A percentile compares a stretch with the other conserved stretches of the same genome.
These are phyloP conservation scores for Penicillium fimorum DNA, from an alignment of 495 filamentous ascomycete species.

Conservation along the genomic window DNA sequence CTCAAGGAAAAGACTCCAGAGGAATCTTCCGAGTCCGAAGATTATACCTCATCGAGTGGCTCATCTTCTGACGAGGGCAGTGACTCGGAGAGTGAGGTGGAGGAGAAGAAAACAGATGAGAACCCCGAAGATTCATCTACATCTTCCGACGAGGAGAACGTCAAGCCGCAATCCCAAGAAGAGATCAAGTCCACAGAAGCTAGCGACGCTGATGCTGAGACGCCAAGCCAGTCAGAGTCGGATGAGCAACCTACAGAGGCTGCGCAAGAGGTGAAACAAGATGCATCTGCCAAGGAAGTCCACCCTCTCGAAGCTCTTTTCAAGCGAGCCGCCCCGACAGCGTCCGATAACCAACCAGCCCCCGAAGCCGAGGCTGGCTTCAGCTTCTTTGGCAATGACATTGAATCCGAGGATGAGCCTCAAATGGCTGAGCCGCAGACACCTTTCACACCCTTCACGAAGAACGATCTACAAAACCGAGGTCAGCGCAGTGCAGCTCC, in stretches of 20 bases:
- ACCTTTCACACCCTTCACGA: conserved; percentile 79
- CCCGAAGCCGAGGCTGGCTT: conserved; percentile 54
- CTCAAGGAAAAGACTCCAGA: conserved; percentile 19
- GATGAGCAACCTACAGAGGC: conserved; percentile 13
- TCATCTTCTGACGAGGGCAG: conserved; percentile 35
- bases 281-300: conserved; percentile 49
- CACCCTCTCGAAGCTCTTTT: conserved; percentile 89
- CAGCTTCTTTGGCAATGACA: conserved; percentile 60
- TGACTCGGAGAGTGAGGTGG: conserved; percentile 27
- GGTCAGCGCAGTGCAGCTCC: conserved; percentile 81
- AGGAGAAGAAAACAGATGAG: conserved; percentile 22
- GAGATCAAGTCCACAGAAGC: conserved; percentile 9
- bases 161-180: conserved; percentile 13
- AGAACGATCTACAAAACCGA: conserved; percentile 70
- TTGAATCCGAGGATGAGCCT: conserved; percentile 47
- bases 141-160: conserved; percentile 18
- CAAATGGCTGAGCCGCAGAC: conserved; percentile 62
- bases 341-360: conserved; percentile 34
- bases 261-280: conserved; percentile 10
- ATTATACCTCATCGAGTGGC: conserved; percentile 50
- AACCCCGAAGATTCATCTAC: conserved; percentile 30
- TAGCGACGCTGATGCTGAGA: conserved; percentile 5
- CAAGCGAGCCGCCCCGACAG: conserved; percentile 59
- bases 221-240: conserved; percentile 10
- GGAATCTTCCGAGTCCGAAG: conserved; percentile 33